Evolutionary conservation across 176 grass and related monocot genomes (phyloP).

Genomic region (Carex kokanica): DNA sequence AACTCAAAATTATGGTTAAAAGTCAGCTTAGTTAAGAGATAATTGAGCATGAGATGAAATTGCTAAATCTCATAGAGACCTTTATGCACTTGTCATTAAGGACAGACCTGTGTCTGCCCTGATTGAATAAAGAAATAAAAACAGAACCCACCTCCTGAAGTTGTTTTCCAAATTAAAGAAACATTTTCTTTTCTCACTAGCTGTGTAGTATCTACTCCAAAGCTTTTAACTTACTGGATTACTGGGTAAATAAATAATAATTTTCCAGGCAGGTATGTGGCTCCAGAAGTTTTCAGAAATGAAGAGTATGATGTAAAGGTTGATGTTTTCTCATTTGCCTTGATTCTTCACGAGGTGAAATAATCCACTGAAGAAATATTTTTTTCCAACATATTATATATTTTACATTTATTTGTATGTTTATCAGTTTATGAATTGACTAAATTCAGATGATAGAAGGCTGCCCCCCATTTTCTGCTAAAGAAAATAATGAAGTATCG

Average conservation of each 20-base stretch:
- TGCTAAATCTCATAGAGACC: neutral
- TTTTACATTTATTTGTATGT: neutral
- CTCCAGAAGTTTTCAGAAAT: conserved; percentile 82
- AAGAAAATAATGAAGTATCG: conserved; percentile 66
- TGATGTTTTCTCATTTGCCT: conserved; percentile 92
- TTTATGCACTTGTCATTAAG: neutral
- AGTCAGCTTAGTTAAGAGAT: neutral
- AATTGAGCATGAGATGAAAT: neutral
- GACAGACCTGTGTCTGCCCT: neutral
- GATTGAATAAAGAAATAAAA: conserved; percentile 12
- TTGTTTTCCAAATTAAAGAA: neutral
- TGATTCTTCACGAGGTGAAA: conserved; percentile 91
- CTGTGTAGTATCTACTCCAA: neutral
- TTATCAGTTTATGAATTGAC: conserved; percentile 16
- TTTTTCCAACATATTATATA: neutral
- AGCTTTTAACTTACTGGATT: neutral
- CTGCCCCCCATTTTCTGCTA: conserved; percentile 59
- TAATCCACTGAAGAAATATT: neutral
- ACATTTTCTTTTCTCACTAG: neutral
- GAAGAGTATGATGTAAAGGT: conserved; percentile 92
- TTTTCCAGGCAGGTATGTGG: conserved; percentile 77
- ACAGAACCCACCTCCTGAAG: neutral
- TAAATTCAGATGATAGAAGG: conserved; percentile 95
- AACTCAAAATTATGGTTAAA: neutral
- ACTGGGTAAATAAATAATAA: conserved; percentile 24